Evolutionary conservation across 1,139 yeast genomes (phyloP).

Genomic region (Taphrina pruni): DNA sequence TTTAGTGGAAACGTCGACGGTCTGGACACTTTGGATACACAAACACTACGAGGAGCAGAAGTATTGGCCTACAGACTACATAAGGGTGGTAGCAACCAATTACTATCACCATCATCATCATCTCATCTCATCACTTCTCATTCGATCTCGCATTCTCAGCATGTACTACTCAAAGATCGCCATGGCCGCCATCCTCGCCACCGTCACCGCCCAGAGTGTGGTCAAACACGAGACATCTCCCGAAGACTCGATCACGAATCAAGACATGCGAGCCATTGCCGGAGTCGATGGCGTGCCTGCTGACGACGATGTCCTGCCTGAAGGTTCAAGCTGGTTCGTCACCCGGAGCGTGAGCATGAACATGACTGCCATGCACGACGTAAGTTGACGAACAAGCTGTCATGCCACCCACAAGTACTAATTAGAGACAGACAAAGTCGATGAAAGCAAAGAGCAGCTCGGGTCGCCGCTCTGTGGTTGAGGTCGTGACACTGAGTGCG

Average conservation of each 20-base stretch:
- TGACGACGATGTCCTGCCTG: conserved; percentile 14
- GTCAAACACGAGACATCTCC: neutral
- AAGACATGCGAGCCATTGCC: neutral
- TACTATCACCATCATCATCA: too few species aligned
- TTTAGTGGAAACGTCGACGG: too few species aligned
- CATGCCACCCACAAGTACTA: too few species aligned
- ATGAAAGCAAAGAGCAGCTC: conserved; percentile 4
- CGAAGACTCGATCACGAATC: neutral
- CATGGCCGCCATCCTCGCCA: conserved; percentile 1
- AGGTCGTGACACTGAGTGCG: neutral
- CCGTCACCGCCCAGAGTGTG: conserved; percentile 7
- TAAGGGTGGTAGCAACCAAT: neutral
- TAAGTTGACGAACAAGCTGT: neutral
- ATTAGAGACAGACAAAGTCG: neutral
- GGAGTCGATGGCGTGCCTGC: conserved; percentile 19
- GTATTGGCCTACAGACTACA: neutral
- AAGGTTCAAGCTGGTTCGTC: conserved; percentile 14
- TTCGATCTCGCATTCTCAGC: neutral
- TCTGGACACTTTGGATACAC: too few species aligned
- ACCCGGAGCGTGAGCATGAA: neutral
- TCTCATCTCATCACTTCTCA: too few species aligned
- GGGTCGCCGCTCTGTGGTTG: neutral
- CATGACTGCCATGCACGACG: conserved; percentile 9
- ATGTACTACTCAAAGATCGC: neutral
- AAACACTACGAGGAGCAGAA: too few species aligned